Evolutionary conservation across 2,329 filamentous ascomycete genomes (phyloP).

Genomic region (Waltergamsia citrina): DNA sequence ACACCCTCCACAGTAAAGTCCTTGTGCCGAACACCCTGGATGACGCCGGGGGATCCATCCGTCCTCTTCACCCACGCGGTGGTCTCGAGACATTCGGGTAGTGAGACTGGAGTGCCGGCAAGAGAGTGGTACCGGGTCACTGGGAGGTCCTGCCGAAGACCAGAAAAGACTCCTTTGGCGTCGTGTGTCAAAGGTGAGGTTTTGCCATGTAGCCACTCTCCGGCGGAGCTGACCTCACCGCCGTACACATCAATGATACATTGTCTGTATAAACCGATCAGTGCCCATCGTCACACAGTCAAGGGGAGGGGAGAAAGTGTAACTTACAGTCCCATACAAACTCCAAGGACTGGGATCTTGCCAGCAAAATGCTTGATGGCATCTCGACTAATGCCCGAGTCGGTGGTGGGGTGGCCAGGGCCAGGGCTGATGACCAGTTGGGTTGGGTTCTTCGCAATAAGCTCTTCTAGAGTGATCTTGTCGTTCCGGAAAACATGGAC

Average conservation of each 20-base stretch:
- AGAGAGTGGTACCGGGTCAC: constrained; percentile 96
- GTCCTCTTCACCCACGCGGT: constrained; percentile 79
- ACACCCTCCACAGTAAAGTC: constrained; percentile 88
- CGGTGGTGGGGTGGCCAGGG: constrained; percentile 82
- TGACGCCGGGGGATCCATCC: constrained; percentile 73
- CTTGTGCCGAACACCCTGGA: constrained; percentile 96
- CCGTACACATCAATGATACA: constrained; percentile 95
- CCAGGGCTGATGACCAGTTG: constrained; percentile 93
- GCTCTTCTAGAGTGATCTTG: constrained; percentile 74
- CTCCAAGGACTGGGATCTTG: constrained; percentile 92
- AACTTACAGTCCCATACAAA: constrained; percentile 91
- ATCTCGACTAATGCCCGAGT: constrained; percentile 88
- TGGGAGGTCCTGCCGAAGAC: constrained; percentile 69
- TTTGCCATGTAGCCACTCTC: constrained; percentile 95
- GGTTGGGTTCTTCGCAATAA: constrained; percentile 77
- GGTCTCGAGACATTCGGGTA: constrained; percentile 79
- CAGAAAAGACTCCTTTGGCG: constrained; percentile 79
- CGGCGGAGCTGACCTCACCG: constrained; percentile 82
- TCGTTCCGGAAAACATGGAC: constrained; percentile 92
- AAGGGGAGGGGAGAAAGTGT: constrained; percentile 1
- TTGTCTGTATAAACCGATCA: constrained; percentile 44
- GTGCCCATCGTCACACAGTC: neutral
- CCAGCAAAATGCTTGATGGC: constrained; percentile 86
- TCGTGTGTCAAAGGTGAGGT: constrained; percentile 88
- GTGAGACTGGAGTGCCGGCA: constrained; percentile 78